Percentiles rank a stretch among this genome's conserved stretches.
These are phyloP conservation scores for Cystobasidium tubakii DNA, from an alignment of 768 basidiomycete species.

Conservation along the genomic window DNA sequence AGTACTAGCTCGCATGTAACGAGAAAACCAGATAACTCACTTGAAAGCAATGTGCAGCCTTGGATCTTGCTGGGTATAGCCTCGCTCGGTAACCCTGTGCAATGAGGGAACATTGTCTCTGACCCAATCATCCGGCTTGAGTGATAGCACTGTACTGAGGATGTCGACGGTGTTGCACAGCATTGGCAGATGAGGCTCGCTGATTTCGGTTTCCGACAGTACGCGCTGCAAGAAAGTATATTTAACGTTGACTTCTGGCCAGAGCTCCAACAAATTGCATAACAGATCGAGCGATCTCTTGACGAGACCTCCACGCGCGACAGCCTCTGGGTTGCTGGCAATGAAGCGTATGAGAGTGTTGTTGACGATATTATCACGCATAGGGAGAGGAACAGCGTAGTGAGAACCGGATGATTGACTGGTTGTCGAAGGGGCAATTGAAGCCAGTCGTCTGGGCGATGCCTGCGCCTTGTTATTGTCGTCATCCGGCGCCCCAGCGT, in stretches of 20 bases:
- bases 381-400: conserved; percentile 33
- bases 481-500: conserved; percentile 41
- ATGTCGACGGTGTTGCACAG: conserved; percentile 80
- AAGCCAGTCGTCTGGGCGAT: conserved; percentile 33
- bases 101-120: conserved; percentile 63
- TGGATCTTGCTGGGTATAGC: conserved; percentile 59
- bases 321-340: conserved; percentile 55
- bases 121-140: conserved; percentile 80
- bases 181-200: conserved; percentile 61
- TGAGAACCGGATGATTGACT: conserved; percentile 20
- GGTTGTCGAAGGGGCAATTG: conserved; percentile 36
- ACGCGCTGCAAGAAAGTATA: conserved; percentile 79
- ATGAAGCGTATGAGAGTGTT: conserved; percentile 75
- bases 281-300: conserved; percentile 54
- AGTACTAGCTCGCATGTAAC: conserved; percentile 53
- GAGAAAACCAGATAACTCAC: conserved; percentile 71
- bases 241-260: conserved; percentile 87
- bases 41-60: conserved; percentile 72
- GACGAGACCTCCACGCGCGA: conserved; percentile 49
- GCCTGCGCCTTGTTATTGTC: conserved; percentile 38
- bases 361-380: conserved; percentile 36
- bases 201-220: conserved; percentile 70
- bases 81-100: conserved; percentile 66
- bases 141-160: conserved; percentile 73
- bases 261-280: conserved; percentile 72